Conservation (phyloP, 2,329 filamentous ascomycete genomes). For the Aureobasidium zeae region DNA sequence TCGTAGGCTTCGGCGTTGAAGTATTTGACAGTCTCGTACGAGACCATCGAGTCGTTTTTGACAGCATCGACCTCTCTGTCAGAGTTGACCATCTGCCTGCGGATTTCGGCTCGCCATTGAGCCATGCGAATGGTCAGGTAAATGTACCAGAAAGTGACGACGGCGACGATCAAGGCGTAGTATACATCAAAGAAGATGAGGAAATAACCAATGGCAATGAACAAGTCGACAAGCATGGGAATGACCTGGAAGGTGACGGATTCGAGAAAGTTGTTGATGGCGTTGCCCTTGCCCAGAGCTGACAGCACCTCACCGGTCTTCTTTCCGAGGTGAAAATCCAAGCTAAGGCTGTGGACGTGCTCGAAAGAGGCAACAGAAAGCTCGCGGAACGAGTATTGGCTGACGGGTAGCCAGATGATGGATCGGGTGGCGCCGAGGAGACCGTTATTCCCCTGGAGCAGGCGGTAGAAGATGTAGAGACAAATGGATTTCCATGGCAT, state of each 20-base stretch:
- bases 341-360: constrained; percentile 87
- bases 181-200: constrained; percentile 71
- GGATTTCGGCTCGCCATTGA: constrained; percentile 80
- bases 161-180: constrained; percentile 79
- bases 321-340: constrained; percentile 95
- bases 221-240: constrained; percentile 86
- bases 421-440: constrained; percentile 74
- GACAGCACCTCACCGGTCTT: constrained; percentile 94
- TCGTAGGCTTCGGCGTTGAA: constrained; percentile 54
- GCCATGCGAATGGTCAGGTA: constrained; percentile 96
- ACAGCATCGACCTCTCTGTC: constrained; percentile 93
- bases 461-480: constrained; percentile 66
- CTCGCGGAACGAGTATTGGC: constrained; percentile 92
- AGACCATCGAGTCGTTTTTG: constrained; percentile 97
- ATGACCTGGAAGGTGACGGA: constrained; percentile 93
- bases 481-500: constrained; percentile 68
- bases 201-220: constrained; percentile 76
- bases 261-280: constrained; percentile 94
- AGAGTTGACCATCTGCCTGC: constrained; percentile 88
- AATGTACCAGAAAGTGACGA: constrained; percentile 92
- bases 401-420: constrained; percentile 89
- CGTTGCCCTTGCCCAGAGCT: constrained; percentile 87
- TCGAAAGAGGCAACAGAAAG: constrained; percentile 93
- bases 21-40: constrained; percentile 75
- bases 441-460: constrained; percentile 82